A percentile compares a stretch with the other conserved stretches of the same genome.
These are phyloP conservation scores for Crucihimalaya himalaica DNA, from an alignment of 345 rosid genomes.

Conservation along the genomic window DNA sequence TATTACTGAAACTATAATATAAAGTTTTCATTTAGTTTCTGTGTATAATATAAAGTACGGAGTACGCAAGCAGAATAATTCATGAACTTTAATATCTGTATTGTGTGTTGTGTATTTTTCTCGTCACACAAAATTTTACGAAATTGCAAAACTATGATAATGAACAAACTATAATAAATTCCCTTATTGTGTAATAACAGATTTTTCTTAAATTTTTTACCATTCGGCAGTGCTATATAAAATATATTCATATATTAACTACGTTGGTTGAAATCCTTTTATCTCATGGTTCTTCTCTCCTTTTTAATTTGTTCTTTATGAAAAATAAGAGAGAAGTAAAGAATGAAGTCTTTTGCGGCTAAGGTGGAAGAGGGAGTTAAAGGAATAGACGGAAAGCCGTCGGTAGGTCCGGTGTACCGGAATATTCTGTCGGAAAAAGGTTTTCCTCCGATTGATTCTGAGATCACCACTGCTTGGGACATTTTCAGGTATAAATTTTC, in stretches of 20 bases:
- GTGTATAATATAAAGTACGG: conserved; percentile 15
- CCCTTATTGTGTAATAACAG: background rate
- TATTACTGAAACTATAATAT: background rate
- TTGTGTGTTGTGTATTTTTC: background rate
- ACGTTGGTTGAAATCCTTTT: background rate
- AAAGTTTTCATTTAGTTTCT: background rate
- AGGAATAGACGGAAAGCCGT: conserved; percentile 72
- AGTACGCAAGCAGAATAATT: conserved; percentile 11
- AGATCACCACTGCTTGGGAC: conserved; percentile 72
- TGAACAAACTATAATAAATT: background rate
- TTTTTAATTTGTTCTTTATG: background rate
- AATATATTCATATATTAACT: background rate
- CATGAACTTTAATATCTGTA: conserved; percentile 1
- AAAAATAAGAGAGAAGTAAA: background rate
- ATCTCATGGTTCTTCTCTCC: background rate
- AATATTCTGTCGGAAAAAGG: conserved; percentile 62
- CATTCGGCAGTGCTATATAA: background rate
- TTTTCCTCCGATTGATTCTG: conserved; percentile 60
- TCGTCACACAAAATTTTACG: background rate
- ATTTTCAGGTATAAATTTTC: conserved; percentile 60
- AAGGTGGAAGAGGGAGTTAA: conserved; percentile 77
- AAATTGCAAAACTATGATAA: background rate
- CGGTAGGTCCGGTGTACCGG: conserved; percentile 87
- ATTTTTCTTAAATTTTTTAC: background rate
- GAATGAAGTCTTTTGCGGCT: conserved; percentile 69